Conservation (phyloP, 768 basidiomycete genomes). For the Pleurotus pulmonarius region DNA sequence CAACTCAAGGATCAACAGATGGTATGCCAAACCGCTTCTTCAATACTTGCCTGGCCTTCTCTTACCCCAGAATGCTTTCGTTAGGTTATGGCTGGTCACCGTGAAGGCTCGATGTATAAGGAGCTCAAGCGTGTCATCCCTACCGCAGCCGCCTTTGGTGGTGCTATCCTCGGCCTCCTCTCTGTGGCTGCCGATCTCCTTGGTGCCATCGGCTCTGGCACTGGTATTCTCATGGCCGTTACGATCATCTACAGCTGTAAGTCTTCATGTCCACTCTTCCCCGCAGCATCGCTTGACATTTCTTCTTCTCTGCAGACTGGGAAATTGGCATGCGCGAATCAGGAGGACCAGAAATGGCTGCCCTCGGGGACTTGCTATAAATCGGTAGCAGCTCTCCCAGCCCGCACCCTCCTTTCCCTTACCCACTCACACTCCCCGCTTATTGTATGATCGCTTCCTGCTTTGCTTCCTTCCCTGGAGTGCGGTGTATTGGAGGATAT, state of each 20-base stretch:
- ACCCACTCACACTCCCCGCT: no score
- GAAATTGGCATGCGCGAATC: slow-evolving; percentile 91
- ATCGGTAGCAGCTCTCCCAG: not conserved
- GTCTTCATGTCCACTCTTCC: slow-evolving; percentile 21
- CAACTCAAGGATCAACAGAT: slow-evolving; percentile 91
- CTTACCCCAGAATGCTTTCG: not conserved
- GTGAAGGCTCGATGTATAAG: slow-evolving; percentile 98
- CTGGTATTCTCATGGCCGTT: slow-evolving; percentile 96
- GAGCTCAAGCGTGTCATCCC: slow-evolving; percentile 98
- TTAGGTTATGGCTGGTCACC: slow-evolving; percentile 82
- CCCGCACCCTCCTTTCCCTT: no score
- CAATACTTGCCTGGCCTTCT: no score
- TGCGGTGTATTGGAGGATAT: no score
- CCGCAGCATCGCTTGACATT: not conserved
- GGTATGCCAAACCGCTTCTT: no score
- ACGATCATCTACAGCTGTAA: slow-evolving; percentile 94
- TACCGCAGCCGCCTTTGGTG: slow-evolving; percentile 95
- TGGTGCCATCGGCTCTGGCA: slow-evolving; percentile 94
- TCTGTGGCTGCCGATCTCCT: slow-evolving; percentile 91
- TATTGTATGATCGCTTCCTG: no score
- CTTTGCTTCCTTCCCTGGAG: no score
- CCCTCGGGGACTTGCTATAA: slow-evolving; percentile 74
- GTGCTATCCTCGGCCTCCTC: slow-evolving; percentile 91
- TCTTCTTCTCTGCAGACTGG: slow-evolving; percentile 57
- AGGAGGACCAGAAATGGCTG: slow-evolving; percentile 79